Percentiles rank a stretch among this genome's conserved stretches.
Evolutionary conservation across 1,284 basidiomycete genomes (phyloP).

Genomic region (Somion occarium): DNA sequence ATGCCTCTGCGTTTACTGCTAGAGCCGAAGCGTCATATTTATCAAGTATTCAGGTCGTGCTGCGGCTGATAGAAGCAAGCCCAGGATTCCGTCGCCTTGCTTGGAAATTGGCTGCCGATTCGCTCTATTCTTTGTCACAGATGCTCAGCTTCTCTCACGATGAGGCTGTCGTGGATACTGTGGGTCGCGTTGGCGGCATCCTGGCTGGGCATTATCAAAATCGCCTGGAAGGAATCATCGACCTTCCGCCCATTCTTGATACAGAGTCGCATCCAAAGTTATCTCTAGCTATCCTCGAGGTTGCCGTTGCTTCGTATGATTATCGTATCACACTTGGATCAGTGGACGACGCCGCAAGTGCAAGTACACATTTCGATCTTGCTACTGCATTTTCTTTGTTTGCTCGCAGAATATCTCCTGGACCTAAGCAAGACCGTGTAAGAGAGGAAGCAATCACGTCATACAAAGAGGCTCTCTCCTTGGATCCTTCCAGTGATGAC

Average conservation of each 20-base stretch:
- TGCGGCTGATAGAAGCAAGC: conserved; percentile 51
- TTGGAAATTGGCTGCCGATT: conserved; percentile 89
- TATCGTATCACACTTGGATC: conserved; percentile 70
- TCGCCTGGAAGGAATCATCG: conserved; percentile 39
- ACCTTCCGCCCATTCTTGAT: conserved; percentile 23
- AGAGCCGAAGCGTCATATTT: conserved; percentile 76
- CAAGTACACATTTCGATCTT: conserved; percentile 77
- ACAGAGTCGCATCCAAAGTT: conserved; percentile 10
- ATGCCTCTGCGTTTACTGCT: conserved; percentile 63
- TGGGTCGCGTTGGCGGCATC: conserved; percentile 34
- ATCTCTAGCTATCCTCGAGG: conserved; percentile 33
- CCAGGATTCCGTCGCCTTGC: conserved; percentile 65
- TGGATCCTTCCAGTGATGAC: conserved; percentile 67
- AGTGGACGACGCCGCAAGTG: conserved; percentile 50
- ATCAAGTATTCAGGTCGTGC: conserved; percentile 49
- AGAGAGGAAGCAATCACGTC: conserved; percentile 57
- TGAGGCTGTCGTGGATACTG: conserved; percentile 29
- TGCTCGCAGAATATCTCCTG: conserved; percentile 28
- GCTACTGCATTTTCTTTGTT: conserved; percentile 64
- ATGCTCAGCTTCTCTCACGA: conserved; percentile 40
- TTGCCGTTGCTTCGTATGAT: conserved; percentile 66
- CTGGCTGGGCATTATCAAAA: conserved; percentile 36
- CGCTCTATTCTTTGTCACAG: conserved; percentile 61
- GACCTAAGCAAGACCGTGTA: conserved; percentile 27
- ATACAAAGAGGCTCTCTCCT: conserved; percentile 72